Conservation (phyloP, 345 rosid species). For the Litchi chinensis region DNA sequence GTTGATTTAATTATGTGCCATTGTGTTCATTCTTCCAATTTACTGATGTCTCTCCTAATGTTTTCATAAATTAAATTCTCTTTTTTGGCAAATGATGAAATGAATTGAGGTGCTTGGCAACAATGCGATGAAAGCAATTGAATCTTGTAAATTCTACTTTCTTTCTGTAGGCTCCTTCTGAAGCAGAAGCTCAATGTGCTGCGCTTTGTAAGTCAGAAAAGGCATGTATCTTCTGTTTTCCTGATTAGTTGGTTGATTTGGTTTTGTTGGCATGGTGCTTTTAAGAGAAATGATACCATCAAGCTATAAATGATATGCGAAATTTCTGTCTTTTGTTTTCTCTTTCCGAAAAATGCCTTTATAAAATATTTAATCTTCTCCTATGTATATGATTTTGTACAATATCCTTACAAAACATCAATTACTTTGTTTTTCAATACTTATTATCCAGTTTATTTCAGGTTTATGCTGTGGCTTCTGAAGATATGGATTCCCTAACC, state of each 20-base stretch:
- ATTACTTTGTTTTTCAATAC: neutral
- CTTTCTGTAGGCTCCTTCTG: constrained; percentile 77
- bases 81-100: neutral
- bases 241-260: constrained; percentile 9
- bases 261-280: neutral
- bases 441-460: constrained; percentile 27
- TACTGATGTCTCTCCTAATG: neutral
- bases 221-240: constrained; percentile 43
- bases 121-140: constrained; percentile 1
- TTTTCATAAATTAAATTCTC: neutral
- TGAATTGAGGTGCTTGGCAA: neutral
- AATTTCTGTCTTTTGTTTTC: neutral
- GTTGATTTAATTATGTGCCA: neutral
- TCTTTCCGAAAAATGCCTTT: neutral
- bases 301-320: neutral
- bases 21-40: neutral
- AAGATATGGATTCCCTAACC: constrained; percentile 98
- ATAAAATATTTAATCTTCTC: neutral
- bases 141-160: constrained; percentile 17
- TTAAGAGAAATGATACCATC: neutral
- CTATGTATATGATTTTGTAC: neutral
- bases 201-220: constrained; percentile 86
- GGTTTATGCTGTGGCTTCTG: constrained; percentile 99
- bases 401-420: neutral
- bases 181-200: constrained; percentile 95